Conservation (phyloP, 2,329 filamentous ascomycete genomes). For the Truncatella angustata region DNA sequence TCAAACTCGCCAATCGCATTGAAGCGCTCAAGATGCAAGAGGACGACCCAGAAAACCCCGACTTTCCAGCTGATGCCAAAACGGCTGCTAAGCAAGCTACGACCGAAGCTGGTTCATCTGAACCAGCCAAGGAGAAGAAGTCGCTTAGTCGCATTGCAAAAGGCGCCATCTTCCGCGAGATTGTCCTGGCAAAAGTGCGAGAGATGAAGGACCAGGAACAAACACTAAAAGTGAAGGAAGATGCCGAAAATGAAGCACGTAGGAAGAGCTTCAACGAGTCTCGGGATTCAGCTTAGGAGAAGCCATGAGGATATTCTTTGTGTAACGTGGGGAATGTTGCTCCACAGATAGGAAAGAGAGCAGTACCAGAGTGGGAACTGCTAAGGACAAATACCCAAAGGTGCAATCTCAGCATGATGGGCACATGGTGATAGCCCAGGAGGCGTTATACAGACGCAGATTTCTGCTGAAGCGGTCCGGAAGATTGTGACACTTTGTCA, state of each 20-base stretch:
- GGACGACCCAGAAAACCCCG: conserved; percentile 74
- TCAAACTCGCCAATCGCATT: conserved; percentile 95
- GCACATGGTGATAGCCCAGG: too few relatives aligned
- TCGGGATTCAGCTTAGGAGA: neutral
- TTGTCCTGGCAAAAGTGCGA: conserved; percentile 88
- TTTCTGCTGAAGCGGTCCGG: neutral
- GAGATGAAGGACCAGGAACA: conserved; percentile 89
- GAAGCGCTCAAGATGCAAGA: conserved; percentile 92
- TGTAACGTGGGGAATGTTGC: too few relatives aligned
- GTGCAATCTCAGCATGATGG: too few relatives aligned
- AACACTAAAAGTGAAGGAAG: conserved; percentile 63
- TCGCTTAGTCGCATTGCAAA: conserved; percentile 51
- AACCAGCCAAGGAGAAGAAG: conserved; percentile 31
- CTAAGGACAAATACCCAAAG: too few relatives aligned
- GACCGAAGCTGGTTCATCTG: conserved; percentile 30
- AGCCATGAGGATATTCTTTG: too few relatives aligned
- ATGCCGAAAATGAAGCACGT: conserved; percentile 49
- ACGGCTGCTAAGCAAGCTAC: conserved; percentile 49
- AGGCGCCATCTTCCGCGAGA: conserved; percentile 84
- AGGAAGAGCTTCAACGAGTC: conserved; percentile 30
- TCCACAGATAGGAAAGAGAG: too few relatives aligned
- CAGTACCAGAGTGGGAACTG: too few relatives aligned
- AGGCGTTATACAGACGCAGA: too few relatives aligned
- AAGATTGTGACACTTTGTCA: too few relatives aligned
- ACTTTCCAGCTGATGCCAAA: conserved; percentile 63